These are phyloP conservation scores for Diaporthe humulicola DNA, from an alignment of 2,329 filamentous ascomycete genomes.

Conservation along the genomic window DNA sequence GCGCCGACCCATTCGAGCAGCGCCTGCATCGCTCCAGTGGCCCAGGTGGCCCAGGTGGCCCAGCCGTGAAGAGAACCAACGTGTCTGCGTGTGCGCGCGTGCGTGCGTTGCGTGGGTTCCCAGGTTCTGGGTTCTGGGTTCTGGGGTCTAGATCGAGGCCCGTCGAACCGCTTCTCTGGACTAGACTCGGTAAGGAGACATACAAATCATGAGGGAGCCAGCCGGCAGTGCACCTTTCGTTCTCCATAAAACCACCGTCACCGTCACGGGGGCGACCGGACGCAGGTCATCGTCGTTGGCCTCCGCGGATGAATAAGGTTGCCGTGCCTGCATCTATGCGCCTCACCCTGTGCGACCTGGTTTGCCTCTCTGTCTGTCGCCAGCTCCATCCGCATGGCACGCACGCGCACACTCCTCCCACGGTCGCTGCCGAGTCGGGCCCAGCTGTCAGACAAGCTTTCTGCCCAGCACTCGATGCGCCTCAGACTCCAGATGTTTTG, in stretches of 20 bases:
- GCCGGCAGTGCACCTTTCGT: constrained; percentile 10
- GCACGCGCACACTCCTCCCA: neutral
- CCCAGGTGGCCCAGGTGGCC: neutral
- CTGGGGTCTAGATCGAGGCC: constrained; percentile 12
- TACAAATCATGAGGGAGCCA: neutral
- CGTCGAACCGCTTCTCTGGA: neutral
- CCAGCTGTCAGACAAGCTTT: constrained; percentile 30
- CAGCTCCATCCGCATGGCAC: neutral
- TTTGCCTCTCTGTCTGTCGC: neutral
- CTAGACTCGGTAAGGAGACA: neutral
- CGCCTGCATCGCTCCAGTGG: neutral
- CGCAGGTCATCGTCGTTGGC: constrained; percentile 8
- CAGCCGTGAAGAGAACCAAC: neutral
- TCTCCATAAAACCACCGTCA: neutral
- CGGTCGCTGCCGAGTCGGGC: constrained; percentile 9
- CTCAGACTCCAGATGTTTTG: neutral
- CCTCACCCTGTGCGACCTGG: constrained; percentile 2
- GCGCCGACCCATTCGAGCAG: constrained; percentile 19
- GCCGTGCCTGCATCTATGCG: constrained; percentile 17
- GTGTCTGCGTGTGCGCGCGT: neutral
- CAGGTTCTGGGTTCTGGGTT: neutral
- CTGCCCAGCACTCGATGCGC: constrained; percentile 6
- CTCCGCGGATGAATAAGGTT: constrained; percentile 8
- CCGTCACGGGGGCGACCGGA: neutral
- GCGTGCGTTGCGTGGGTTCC: neutral